Evolutionary conservation across 148 eudicot genomes (phyloP).

Genomic region (Heliosperma pusillum): DNA sequence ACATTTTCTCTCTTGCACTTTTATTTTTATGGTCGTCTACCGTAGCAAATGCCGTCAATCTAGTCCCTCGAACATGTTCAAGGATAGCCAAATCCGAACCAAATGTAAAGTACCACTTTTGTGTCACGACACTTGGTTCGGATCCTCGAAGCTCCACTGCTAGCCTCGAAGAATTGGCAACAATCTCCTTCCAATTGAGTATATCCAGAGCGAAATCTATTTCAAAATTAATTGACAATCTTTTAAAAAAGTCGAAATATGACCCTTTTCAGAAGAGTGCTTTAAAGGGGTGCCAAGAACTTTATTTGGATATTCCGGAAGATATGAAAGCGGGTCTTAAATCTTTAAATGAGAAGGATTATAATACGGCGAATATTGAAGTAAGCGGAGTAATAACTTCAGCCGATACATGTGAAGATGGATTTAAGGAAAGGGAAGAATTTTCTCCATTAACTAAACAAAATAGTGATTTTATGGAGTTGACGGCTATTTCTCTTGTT

Average conservation of each 20-base stretch:
- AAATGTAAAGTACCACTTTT: constrained; percentile 8
- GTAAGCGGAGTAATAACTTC: constrained; percentile 4
- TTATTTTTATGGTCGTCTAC: neutral
- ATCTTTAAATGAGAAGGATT: constrained; percentile 2
- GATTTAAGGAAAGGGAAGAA: neutral
- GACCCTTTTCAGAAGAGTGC: constrained; percentile 6
- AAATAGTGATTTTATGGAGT: constrained; percentile 5
- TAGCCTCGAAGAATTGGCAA: constrained; percentile 1
- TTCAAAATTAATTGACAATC: neutral
- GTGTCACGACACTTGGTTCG: constrained; percentile 6
- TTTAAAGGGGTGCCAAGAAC: neutral
- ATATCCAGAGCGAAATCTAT: constrained; percentile 3
- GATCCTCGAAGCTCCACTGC: constrained; percentile 10
- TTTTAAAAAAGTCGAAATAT: constrained; percentile 7
- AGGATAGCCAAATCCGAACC: constrained; percentile 8
- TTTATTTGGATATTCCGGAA: constrained; percentile 13
- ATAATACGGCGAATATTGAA: neutral
- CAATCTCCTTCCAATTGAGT: neutral
- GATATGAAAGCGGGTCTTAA: constrained; percentile 8
- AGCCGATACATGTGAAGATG: constrained; percentile 10
- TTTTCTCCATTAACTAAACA: constrained; percentile 6
- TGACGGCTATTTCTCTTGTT: constrained; percentile 2
- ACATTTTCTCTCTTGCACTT: neutral
- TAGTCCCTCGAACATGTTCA: constrained; percentile 1
- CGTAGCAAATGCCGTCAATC: neutral